phyloP scores from a whole-genome alignment of 1,139 yeast species.

The Debaryomyces psychrophilus region DNA sequence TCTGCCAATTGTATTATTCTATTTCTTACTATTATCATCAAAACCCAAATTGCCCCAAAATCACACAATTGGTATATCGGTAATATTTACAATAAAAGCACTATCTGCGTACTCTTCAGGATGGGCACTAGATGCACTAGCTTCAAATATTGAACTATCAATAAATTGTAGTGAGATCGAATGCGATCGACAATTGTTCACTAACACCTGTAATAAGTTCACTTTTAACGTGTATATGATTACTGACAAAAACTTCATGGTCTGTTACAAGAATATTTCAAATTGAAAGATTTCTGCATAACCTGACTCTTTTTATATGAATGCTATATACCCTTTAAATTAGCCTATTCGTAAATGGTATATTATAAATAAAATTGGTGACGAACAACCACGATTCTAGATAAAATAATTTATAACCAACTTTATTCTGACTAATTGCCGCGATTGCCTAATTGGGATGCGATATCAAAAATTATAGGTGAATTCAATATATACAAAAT shows the following conservation, averaged over 20 bases:
- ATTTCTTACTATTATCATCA: neutral
- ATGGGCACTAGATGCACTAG: constrained; percentile 30
- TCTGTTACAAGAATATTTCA: neutral
- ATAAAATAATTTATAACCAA: neutral
- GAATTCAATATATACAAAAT: constrained; percentile 9
- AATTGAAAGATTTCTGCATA: neutral
- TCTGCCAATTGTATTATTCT: neutral
- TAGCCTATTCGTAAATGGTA: neutral
- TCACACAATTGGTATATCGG: constrained; percentile 30
- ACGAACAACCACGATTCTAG: neutral
- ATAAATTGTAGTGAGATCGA: constrained; percentile 36
- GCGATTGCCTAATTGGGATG: constrained; percentile 9
- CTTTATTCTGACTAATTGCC: constrained; percentile 1
- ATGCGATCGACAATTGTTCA: constrained; percentile 38
- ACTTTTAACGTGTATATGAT: constrained; percentile 42
- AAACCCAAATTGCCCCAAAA: neutral
- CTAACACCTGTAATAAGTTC: constrained; percentile 41
- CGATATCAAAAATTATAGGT: neutral
- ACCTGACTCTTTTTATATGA: neutral
- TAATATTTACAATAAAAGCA: constrained; percentile 27
- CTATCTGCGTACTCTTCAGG: constrained; percentile 26
- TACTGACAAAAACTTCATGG: constrained; percentile 39
- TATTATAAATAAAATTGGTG: neutral
- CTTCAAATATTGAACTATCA: constrained; percentile 42
- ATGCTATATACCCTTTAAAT: too few relatives aligned